A percentile compares a stretch with the other conserved stretches of the same genome.
Conservation (phyloP, 192 early-diverging fungal species). For the Gryganskiella cystojenkinii region DNA sequence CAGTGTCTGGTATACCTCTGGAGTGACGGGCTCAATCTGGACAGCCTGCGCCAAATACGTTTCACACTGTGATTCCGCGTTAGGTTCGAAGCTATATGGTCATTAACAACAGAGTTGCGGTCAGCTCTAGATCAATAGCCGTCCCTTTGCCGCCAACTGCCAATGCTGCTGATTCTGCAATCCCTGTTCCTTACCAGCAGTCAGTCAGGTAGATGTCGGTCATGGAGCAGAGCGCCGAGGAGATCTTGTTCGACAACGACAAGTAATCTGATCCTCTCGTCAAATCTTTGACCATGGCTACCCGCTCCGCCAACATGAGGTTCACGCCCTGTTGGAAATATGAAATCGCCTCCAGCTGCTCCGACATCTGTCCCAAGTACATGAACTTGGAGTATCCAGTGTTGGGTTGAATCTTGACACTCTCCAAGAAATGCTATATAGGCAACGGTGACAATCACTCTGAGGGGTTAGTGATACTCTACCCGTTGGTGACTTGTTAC, state of each 20-base stretch:
- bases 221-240: slow-evolving; percentile 92
- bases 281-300: slow-evolving; percentile 49
- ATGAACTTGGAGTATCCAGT: slow-evolving; percentile 84
- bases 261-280: slow-evolving; percentile 54
- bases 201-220: slow-evolving; percentile 98
- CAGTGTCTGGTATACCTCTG: slow-evolving; percentile 88
- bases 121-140: no score
- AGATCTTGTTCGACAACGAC: slow-evolving; percentile 71
- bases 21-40: slow-evolving; percentile 74
- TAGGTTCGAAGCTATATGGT: slow-evolving; percentile 78
- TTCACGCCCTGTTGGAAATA: slow-evolving; percentile 80
- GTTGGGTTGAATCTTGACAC: slow-evolving; percentile 75
- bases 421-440: slow-evolving; percentile 69
- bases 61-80: slow-evolving; percentile 90
- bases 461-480: slow-evolving; percentile 1
- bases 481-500: not conserved
- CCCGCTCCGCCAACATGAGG: slow-evolving; percentile 68
- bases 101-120: not conserved
- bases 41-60: slow-evolving; percentile 74
- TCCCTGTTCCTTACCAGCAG: slow-evolving; percentile 95
- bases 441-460: not conserved
- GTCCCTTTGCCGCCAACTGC: no score
- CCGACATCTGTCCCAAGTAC: slow-evolving; percentile 84
- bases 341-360: slow-evolving; percentile 71
- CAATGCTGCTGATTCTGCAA: no score